Base-by-base conservation (phyloP, 176 grass and related monocot genomes). In the Alloteropsis semialata region DNA sequence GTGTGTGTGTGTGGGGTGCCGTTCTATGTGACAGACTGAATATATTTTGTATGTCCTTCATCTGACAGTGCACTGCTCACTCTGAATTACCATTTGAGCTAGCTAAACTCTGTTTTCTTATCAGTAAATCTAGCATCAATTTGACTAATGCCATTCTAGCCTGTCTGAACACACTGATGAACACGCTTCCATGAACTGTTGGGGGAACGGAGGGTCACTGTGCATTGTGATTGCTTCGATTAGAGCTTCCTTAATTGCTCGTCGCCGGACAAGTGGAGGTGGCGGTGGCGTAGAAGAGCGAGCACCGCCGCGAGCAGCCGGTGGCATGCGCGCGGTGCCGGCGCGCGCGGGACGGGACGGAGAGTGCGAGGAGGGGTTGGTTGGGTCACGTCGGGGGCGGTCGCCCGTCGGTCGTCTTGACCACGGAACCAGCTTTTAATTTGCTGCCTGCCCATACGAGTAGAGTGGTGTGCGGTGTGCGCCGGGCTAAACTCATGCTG, bases 331-430 rank as follows among this genome's bases (percentile, higher is more conserved):
- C 74, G 22, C 12, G 55, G 34, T 5, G 74, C 24, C 12, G 55
- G 34, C 34, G 74, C 24, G 34, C 53, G 13, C 12, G 55, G 53
- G 42, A 50, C 63, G 30, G 30, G 55, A 58, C 55, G 36, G n/a
- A 0, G 57, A 14, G 13, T 2, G 44, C 0, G 4, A 27, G 1
- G 11, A 17, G 21, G 73, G 1, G 75, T 85, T 18, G 1, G 54
- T 71, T 71, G 83, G 32, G 65, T 71, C 63, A 28, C 60, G 53
- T 16, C 11, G 15, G 11, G n/a, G n/a, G n/a, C n/a, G n/a, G n/a
- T n/a, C n/a, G n/a, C n/a, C 3, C 55, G 65, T 38, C 28, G 30
- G 69, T 53, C 51, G 83, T 78, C 50, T 77, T 77, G 74, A 77
- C 39, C 50, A 77, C 82, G 63, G 53, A 45, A 77, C 38, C 30